Percentiles rank a stretch among this genome's conserved stretches.
phyloP scores from a whole-genome alignment of 2,329 filamentous ascomycete genomes.

The Nemania sp. region DNA sequence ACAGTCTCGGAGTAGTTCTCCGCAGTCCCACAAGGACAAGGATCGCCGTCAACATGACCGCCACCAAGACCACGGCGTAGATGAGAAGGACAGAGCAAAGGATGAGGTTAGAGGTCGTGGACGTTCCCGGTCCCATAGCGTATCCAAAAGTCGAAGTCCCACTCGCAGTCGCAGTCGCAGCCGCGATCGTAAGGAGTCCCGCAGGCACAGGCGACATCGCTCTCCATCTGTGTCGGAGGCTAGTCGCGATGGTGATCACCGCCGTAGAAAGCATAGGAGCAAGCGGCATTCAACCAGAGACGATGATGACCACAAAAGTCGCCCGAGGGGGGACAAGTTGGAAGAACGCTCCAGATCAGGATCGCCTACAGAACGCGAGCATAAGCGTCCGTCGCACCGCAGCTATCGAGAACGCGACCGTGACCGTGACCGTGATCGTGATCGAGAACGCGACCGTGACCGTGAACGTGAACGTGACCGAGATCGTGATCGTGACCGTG shows the following conservation, averaged over 20 bases:
- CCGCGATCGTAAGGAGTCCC: conserved; percentile 60
- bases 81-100: conserved; percentile 44
- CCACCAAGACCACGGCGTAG: conserved; percentile 52
- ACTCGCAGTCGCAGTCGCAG: conserved; percentile 56
- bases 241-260: conserved; percentile 63
- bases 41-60: conserved; percentile 52
- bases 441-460: conserved; percentile 52
- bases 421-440: conserved; percentile 56
- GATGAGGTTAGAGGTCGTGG: conserved; percentile 51
- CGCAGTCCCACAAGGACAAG: conserved; percentile 54
- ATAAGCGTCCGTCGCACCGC: conserved; percentile 61
- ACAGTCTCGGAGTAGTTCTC: conserved; percentile 63
- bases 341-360: conserved; percentile 72
- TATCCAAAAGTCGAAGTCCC: conserved; percentile 53
- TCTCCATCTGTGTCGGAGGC: conserved; percentile 62
- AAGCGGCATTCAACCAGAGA: conserved; percentile 59
- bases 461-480: conserved; percentile 50
- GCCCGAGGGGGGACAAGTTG: conserved; percentile 57
- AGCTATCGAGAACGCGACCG: conserved; percentile 56
- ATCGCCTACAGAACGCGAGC: conserved; percentile 65
- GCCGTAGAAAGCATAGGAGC: conserved; percentile 64
- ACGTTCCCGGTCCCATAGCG: conserved; percentile 45
- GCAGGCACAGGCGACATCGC: conserved; percentile 66
- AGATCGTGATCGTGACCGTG: conserved; percentile 52
- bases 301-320: conserved; percentile 58